Evolutionary conservation across 306 rosid species (phyloP), one percentile per base, ranked within the genome.

Genomic region (Medicago ruthenica): DNA sequence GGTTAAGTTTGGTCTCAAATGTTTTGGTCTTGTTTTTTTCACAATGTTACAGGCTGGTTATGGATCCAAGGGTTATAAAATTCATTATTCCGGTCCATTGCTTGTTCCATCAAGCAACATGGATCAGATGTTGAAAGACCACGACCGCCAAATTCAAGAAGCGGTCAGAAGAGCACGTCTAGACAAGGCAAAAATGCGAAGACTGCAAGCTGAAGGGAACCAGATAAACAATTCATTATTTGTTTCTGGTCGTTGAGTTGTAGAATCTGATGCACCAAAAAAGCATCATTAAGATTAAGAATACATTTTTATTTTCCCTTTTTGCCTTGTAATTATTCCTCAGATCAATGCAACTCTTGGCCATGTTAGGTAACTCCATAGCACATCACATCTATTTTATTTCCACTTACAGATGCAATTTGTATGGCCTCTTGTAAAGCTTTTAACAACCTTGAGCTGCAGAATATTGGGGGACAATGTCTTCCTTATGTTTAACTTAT

Each of bases 71-170:
- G 96, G 96, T 72, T 93, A 92, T 83, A 96, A 96, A 81, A 89
- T 96, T 66, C 99, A 92, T 80, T 92, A 96, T 86, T 96, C 99
- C 24, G 99, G 99, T 63, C 99, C 99, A 13, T 80, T 96, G 83
- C 78, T 96, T 10, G 97, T 90, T 71, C 97, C 97, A n/a, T 92
- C 98, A 11, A 86, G 91, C 83, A 96, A 96, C 87, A 83, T 85
- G 92, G 99, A 95, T 57, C 99, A 96, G 89, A 85, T 92, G 98
- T 81, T 96, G 85, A 96, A 96, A 86, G 99, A 96, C 81, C 98
- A 96, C 0, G 98, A 96, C 78, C 92, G 97, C 50, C 99, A 96
- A 20, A 92, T 96, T 79, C 99, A 96, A 76, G 99, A 96, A 85
- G 98, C 92, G 2, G 96, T 84, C 70, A 81, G 98, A 88, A 87